Evolutionary conservation across 805 yeast genomes (phyloP).

Genomic region (Sungouiozyma intestinalis): DNA sequence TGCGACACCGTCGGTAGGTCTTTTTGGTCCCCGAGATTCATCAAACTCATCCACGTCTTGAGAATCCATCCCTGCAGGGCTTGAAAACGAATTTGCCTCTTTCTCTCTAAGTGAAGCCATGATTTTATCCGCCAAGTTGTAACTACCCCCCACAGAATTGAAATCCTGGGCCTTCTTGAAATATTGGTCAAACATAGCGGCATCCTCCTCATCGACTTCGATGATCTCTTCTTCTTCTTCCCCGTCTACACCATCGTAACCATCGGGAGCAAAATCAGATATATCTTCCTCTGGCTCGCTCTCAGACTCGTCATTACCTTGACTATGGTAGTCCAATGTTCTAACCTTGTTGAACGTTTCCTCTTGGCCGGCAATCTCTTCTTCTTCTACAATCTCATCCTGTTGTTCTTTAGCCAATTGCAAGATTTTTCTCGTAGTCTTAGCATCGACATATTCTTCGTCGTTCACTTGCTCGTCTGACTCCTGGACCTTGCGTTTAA

Average conservation of each 20-base stretch:
- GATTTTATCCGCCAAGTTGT: constrained; percentile 84
- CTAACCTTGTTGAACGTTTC: constrained; percentile 26
- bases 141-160: constrained; percentile 34
- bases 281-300: constrained; percentile 32
- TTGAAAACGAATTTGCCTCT: constrained; percentile 30
- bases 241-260: constrained; percentile 35
- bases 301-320: constrained; percentile 38
- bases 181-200: constrained; percentile 72
- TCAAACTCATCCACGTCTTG: constrained; percentile 8
- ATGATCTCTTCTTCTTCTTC: constrained; percentile 51
- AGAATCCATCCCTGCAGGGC: constrained; percentile 12
- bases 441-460: constrained; percentile 67
- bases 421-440: constrained; percentile 72
- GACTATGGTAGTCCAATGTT: constrained; percentile 33
- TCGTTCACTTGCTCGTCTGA: constrained; percentile 31
- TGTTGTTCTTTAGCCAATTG: constrained; percentile 89
- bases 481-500: constrained; percentile 26
- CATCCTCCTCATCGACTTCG: constrained; percentile 69
- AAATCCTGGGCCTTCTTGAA: constrained; percentile 37
- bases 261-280: constrained; percentile 45
- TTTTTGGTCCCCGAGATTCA: constrained; percentile 20
- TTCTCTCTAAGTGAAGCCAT: constrained; percentile 81
- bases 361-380: constrained; percentile 27
- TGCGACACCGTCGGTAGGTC: constrained; percentile 63
- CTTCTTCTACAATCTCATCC: constrained; percentile 74